phyloP scores from a whole-genome alignment of 768 basidiomycete genomes.

The Strobilomyces dryophilus region DNA sequence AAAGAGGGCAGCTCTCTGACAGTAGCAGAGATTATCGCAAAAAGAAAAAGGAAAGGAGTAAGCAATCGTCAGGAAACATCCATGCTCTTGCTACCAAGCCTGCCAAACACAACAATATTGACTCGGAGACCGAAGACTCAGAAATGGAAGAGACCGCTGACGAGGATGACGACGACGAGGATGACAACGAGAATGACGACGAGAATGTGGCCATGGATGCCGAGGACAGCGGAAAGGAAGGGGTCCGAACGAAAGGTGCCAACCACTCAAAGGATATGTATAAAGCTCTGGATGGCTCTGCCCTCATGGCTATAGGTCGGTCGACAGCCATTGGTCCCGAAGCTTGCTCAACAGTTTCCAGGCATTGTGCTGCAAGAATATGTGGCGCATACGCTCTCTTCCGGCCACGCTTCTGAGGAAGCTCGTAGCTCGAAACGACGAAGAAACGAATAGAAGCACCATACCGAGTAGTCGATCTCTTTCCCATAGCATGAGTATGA shows the following conservation, averaged over 20 bases:
- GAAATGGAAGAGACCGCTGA: slow-evolving; percentile 14
- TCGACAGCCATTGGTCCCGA: not conserved
- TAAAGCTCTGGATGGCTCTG: slow-evolving; percentile 67
- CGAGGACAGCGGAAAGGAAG: slow-evolving; percentile 8
- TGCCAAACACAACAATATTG: not conserved
- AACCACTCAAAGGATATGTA: slow-evolving; percentile 57
- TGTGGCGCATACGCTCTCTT: slow-evolving; percentile 35
- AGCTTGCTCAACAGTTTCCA: slow-evolving; percentile 20
- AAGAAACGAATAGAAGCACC: not conserved
- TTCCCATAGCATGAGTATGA: not conserved
- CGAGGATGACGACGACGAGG: slow-evolving; percentile 16
- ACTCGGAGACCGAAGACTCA: slow-evolving; percentile 9
- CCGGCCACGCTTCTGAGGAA: not conserved
- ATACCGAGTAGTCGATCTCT: not conserved
- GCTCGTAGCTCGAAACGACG: slow-evolving; percentile 4
- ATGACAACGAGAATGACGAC: slow-evolving; percentile 16
- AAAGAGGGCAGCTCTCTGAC: slow-evolving; percentile 56
- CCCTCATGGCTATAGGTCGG: slow-evolving; percentile 67
- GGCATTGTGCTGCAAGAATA: slow-evolving; percentile 71
- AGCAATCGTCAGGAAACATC: slow-evolving; percentile 12
- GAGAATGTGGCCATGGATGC: slow-evolving; percentile 6
- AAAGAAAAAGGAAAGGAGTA: slow-evolving; percentile 35
- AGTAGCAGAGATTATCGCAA: slow-evolving; percentile 43
- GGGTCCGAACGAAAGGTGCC: slow-evolving; percentile 2
- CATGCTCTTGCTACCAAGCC: slow-evolving; percentile 20